Base-by-base conservation (phyloP, 768 basidiomycete genomes). In the Albatrellus ellisii region DNA sequence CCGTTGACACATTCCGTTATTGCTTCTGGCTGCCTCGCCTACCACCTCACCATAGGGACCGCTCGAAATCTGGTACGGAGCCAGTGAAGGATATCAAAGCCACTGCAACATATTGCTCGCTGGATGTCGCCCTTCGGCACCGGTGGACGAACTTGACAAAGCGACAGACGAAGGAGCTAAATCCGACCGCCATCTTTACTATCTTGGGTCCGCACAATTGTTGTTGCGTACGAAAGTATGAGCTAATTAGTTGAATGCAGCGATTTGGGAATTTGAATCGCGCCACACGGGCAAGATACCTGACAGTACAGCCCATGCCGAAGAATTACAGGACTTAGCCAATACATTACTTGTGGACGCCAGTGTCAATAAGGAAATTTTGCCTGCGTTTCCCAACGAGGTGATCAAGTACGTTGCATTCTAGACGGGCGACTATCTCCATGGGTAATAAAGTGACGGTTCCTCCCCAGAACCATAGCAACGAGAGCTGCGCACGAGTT, bases 241-340 rank as follows among this genome's bases (percentile, higher is more conserved):
- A 10, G 14, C 26, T 8, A 5, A 20, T 24, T 45, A 26, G 40
- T 12, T 25, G 8, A 36, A 27, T 46, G 42, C 40, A 94, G 89
- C 83, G 11, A 54, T 91, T 33, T 90, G 88, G 86, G 75, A 91
- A 60, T 89, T 76, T 59, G 77, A 89, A 59, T 64, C 67, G 17
- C 50, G 54, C 11, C 80, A 79, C 49, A 52, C 63, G 26, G 71
- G 73, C 5, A 56, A 56, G 27, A 65, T 90, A 36, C 87, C 89
- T 0, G 61, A 67, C 45, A 66, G 65, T 34, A 39, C 54, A 29
- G 61, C 59, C 35, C 62, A 73, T 26, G 62, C 64, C 12, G 61
- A 67, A 12, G 78, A 82, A 52, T 67, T 92, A 33, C 65, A 75
- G 54, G 53, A 62, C n/a, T 74, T 80, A 24, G 74, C 77, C 17